phyloP scores from a whole-genome alignment of 2,329 filamentous ascomycete species.

The Fusarium tuaranense region DNA sequence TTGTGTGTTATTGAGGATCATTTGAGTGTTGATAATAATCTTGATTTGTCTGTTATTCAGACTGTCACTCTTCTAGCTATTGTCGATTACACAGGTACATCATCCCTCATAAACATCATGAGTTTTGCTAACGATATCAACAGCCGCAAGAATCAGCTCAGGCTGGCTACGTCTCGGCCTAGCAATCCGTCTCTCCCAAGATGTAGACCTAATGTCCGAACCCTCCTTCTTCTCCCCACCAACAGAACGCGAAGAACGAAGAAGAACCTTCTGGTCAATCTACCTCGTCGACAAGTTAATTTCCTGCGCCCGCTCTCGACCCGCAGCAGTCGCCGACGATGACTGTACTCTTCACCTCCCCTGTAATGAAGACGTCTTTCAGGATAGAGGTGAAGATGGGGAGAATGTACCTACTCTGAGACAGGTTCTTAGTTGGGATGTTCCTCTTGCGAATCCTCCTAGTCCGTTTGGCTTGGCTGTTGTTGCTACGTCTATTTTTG shows the following conservation, averaged over 20 bases:
- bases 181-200: slow-evolving; percentile 49
- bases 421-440: slow-evolving; percentile 12
- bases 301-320: slow-evolving; percentile 50
- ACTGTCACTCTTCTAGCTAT: slow-evolving; percentile 41
- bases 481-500: background rate
- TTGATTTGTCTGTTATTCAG: slow-evolving; percentile 46
- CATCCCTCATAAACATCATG: background rate
- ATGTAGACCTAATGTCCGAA: slow-evolving; percentile 49
- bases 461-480: background rate
- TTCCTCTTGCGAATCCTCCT: background rate
- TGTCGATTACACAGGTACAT: background rate
- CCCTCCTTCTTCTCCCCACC: slow-evolving; percentile 29
- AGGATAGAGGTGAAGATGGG: background rate
- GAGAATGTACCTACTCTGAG: slow-evolving; percentile 18
- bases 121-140: background rate
- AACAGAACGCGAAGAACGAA: slow-evolving; percentile 42
- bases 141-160: slow-evolving; percentile 36
- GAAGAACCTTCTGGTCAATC: slow-evolving; percentile 53
- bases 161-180: slow-evolving; percentile 53
- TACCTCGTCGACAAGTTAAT: slow-evolving; percentile 53
- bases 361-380: slow-evolving; percentile 27
- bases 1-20: slow-evolving; percentile 25
- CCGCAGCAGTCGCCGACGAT: slow-evolving; percentile 48
- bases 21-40: slow-evolving; percentile 18
- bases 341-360: slow-evolving; percentile 49